These are phyloP conservation scores for Verbascum thapsus DNA, from an alignment of 257 asterid species.

Conservation along the genomic window DNA sequence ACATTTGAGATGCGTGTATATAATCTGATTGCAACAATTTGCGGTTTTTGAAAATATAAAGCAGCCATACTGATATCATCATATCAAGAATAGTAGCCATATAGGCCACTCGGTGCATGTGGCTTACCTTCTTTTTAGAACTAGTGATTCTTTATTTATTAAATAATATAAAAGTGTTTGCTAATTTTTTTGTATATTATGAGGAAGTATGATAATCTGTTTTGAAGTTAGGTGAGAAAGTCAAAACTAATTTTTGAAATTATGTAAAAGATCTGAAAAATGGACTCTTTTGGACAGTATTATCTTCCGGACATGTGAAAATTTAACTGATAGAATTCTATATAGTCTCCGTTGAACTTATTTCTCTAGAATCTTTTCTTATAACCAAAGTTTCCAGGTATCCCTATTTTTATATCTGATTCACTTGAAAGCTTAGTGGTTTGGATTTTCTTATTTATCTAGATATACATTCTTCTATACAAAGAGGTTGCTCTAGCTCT, in stretches of 20 bases:
- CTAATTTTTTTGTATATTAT: no score
- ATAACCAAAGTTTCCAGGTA: neutral
- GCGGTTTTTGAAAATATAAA: neutral
- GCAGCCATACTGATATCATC: neutral
- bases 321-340: no score
- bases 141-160: no score
- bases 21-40: neutral
- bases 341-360: neutral
- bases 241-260: no score
- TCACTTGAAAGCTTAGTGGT: conserved; percentile 13
- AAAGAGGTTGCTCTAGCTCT: conserved; percentile 74
- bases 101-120: neutral
- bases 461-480: conserved; percentile 67
- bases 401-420: neutral
- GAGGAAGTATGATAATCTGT: no score
- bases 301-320: no score
- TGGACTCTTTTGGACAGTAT: no score
- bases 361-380: neutral
- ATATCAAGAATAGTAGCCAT: neutral
- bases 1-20: neutral
- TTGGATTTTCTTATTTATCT: conserved; percentile 22
- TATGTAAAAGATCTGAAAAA: no score
- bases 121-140: neutral
- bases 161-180: no score
- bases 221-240: no score